Conservation (phyloP, 2,329 filamentous ascomycete species). For the Sclerotinia nivalis region DNA sequence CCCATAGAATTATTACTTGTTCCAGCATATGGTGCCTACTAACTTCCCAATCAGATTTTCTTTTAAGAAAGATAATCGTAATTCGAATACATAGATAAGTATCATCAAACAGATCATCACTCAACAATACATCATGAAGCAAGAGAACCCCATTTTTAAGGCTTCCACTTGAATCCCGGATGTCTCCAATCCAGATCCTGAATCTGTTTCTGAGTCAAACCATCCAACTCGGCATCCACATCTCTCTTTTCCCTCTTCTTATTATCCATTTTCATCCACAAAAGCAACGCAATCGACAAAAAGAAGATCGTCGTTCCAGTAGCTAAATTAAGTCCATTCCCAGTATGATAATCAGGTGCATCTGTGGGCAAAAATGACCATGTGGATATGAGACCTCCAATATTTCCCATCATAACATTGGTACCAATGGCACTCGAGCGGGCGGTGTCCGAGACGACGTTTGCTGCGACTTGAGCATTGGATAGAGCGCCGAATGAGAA, state of each 20-base stretch:
- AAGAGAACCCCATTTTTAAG: not conserved
- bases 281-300: constrained; percentile 48
- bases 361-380: constrained; percentile 67
- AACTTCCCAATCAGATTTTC: no score
- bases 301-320: constrained; percentile 59
- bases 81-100: no score
- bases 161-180: constrained; percentile 63
- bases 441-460: constrained; percentile 70
- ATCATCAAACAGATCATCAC: not conserved
- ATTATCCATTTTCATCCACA: constrained; percentile 67
- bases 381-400: constrained; percentile 67
- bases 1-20: no score
- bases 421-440: constrained; percentile 60
- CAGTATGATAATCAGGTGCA: constrained; percentile 66
- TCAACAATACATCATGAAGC: not conserved
- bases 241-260: constrained; percentile 55
- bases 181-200: constrained; percentile 67
- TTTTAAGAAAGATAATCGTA: no score
- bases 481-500: constrained; percentile 65
- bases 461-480: constrained; percentile 68
- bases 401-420: constrained; percentile 70
- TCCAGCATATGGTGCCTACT: no score
- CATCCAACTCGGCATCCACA: constrained; percentile 56
- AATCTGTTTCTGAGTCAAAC: constrained; percentile 53
- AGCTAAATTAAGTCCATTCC: constrained; percentile 69